Evolutionary conservation across 2,329 filamentous ascomycete species (phyloP), one percentile per base, ranked within the genome.

Genomic region (Blastomyces emzantsi): DNA sequence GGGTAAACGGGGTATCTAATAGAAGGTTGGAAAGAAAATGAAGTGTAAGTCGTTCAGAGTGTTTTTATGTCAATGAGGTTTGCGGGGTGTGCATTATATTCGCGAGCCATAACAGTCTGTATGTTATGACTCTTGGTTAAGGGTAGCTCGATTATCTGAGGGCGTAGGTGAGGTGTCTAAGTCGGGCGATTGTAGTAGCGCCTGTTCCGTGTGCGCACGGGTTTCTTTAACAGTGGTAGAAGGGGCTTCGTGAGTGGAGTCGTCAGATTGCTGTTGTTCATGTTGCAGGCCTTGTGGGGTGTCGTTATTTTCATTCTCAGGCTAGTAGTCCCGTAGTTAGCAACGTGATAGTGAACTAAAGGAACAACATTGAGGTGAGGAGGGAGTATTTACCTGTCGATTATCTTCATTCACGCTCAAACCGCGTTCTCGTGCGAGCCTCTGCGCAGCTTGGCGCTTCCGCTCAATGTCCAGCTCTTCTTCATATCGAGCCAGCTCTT

Each of bases 381-480:
- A 15, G 47, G 47, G 22, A 25, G 13, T 54, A 62, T 67, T 63
- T 71, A 78, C 76, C 71, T 70, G 68, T 59, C 71, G 62, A 43
- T 69, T 68, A 28, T 66, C 64, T 17, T 67, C 67, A 59, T 71
- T 67, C 54, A 72, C 60, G 39, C 70, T 72, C 19, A 87, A 70
- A 1, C 85, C 85, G 36, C 82, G 79, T 64, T 79, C 79, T 13
- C 80, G 68, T 11, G 86, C 85, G 25, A 87, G 71, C 55, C 79
- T 77, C 43, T 80, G 79, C 2, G 85, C 86, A 55, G 82, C 82
- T 47, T 79, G 75, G 45, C 85, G 76, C 68, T 80, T 84, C 59
- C 78, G 76, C 63, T 80, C 75, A 33, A 87, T 75, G 47, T 80
- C 78, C 3, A 74, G 73, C 70, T 88, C 86, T 70, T 88, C 84